phyloP scores from a whole-genome alignment of 1,284 basidiomycete genomes.

The Cerrena zonata region DNA sequence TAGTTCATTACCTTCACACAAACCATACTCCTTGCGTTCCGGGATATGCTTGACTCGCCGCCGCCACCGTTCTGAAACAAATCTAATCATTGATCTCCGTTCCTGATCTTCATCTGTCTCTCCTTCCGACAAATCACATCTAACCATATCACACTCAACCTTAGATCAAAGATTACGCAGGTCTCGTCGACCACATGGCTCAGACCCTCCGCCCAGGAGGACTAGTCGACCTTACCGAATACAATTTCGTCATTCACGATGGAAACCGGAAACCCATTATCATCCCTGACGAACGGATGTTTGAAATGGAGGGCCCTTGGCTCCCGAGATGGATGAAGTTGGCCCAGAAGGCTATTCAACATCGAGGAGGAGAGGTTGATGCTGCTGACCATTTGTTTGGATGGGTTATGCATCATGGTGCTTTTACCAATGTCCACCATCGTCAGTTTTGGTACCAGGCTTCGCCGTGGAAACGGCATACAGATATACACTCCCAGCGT shows the following conservation, averaged over 20 bases:
- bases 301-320: constrained; percentile 44
- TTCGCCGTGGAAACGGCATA: constrained; percentile 39
- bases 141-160: constrained; percentile 9
- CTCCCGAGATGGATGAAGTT: constrained; percentile 57
- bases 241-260: constrained; percentile 61
- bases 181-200: constrained; percentile 61
- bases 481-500: constrained; percentile 23
- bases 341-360: constrained; percentile 42
- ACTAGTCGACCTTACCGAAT: constrained; percentile 60
- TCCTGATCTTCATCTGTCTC: constrained; percentile 11
- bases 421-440: constrained; percentile 52
- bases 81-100: constrained; percentile 22
- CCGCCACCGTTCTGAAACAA: background rate
- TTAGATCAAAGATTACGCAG: constrained; percentile 64
- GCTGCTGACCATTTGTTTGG: constrained; percentile 48
- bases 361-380: constrained; percentile 56
- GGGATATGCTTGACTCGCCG: constrained; percentile 9
- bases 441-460: constrained; percentile 55
- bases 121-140: too few relatives aligned
- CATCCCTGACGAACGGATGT: constrained; percentile 26
- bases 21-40: background rate
- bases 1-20: too few relatives aligned
- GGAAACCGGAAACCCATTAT: constrained; percentile 40
- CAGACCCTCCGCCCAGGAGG: constrained; percentile 65
- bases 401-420: constrained; percentile 48